Base-by-base conservation (phyloP, 2,329 filamentous ascomycete species). In the Chaetoscypha palmicola region DNA sequence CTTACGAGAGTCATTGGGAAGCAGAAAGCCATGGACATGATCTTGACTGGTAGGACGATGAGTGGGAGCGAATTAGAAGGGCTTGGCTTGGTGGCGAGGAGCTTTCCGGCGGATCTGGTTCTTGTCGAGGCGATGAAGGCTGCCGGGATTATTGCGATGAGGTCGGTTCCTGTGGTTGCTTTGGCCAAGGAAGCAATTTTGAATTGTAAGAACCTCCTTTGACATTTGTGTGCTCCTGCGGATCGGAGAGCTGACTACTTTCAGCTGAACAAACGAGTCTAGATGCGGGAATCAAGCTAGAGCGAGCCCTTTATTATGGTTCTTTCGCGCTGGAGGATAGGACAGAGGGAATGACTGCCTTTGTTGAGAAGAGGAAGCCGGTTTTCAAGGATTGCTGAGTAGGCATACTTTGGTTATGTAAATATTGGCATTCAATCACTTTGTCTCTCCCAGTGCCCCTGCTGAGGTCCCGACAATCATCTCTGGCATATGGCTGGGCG, bases 291-390 rank as follows among this genome's bases (percentile, higher is more conserved):
- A 58, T 71, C 56, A 61, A 59, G 26, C 58, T 64, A 32, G 63
- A 66, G 49, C 55, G 62, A 38, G 54, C 56, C 39, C 49, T 66
- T 22, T 66, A 66, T 46, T 64, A 64, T 43, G 55, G 58, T 38
- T 61, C 64, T 24, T 65, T 66, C 33, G 43, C 46, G 4, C 41
- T 56, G 10, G 35, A 52, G 20, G 78, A 82, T 55, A 77, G 79
- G 48, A 71, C 70, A 22, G 78, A 81, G 54, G 77, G 77, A 2
- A 74, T 81, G 4, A 56, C 67, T 47, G 71, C 73, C 0, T 81
- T 82, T 58, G 62, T 81, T 54, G 67, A 80, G 63, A 81, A 81
- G 63, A 64, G 77, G 36, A 69, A 67, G 34, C 71, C 74, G 1
- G 67, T 71, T 10, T 81, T 81, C 55, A 67, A 61, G 20, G 75